A percentile compares a stretch with the other conserved stretches of the same genome.
These are phyloP conservation scores for Phoenix dactylifera DNA, from an alignment of 176 grass and related monocot species.

Conservation along the genomic window DNA sequence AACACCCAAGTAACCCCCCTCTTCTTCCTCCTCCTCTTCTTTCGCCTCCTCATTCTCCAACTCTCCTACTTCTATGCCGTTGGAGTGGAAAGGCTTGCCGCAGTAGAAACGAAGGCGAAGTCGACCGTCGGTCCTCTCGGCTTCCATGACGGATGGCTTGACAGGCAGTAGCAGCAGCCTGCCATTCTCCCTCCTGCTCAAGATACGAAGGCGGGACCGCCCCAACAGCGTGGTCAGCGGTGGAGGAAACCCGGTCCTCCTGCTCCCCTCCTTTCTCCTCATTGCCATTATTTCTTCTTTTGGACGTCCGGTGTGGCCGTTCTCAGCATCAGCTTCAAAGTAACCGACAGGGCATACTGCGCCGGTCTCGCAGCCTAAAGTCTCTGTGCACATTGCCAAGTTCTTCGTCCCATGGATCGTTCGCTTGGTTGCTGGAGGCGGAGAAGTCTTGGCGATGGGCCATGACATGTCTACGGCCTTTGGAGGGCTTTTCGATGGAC, in stretches of 20 bases:
- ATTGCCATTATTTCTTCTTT: constrained; percentile 1
- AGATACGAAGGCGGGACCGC: constrained; percentile 28
- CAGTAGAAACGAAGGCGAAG: constrained; percentile 31
- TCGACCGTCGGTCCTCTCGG: constrained; percentile 56
- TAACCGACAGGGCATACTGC: constrained; percentile 24
- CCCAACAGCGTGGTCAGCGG: constrained; percentile 43
- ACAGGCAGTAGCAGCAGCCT: constrained; percentile 44
- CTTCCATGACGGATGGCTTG: constrained; percentile 22
- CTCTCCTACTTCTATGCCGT: constrained; percentile 4
- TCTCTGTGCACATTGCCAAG: constrained; percentile 69
- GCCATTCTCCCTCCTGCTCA: constrained; percentile 46
- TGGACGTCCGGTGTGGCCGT: neutral
- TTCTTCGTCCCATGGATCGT: constrained; percentile 33
- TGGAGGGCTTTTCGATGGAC: constrained; percentile 1
- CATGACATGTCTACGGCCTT: neutral
- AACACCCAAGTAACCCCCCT: neutral
- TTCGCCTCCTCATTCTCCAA: constrained; percentile 6
- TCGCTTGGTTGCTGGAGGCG: constrained; percentile 1
- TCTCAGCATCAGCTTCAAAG: constrained; percentile 11
- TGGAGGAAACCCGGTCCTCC: constrained; percentile 29
- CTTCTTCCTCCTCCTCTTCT: neutral
- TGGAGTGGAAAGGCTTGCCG: neutral
- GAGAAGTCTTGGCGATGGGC: neutral
- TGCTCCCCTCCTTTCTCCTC: constrained; percentile 6
- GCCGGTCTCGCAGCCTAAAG: constrained; percentile 70